phyloP scores from a whole-genome alignment of 371 early-diverging fungal genomes.

The Mucor piriformis region DNA sequence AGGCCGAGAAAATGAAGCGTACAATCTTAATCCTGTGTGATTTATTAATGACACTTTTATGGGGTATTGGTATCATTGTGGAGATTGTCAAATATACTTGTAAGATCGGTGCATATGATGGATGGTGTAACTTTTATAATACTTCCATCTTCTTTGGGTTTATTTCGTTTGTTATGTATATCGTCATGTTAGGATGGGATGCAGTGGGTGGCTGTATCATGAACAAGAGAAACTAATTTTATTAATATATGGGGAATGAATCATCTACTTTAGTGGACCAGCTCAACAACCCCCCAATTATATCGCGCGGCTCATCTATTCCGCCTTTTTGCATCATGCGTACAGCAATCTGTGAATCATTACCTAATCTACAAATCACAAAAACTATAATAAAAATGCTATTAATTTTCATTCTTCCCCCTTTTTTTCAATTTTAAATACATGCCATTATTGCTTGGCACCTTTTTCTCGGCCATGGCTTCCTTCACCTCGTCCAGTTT shows the following conservation, averaged over 20 bases:
- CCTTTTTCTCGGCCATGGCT: constrained; percentile 21
- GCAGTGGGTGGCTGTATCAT: constrained; percentile 39
- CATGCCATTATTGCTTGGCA: constrained; percentile 36
- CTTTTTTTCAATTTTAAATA: constrained; percentile 1
- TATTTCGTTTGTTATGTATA: constrained; percentile 49
- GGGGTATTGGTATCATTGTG: constrained; percentile 62
- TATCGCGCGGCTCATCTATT: constrained; percentile 63
- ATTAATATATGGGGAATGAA: constrained; percentile 83
- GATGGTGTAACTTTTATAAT: constrained; percentile 65
- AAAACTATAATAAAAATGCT: constrained; percentile 56
- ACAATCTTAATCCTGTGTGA: constrained; percentile 53
- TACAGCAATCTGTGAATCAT: constrained; percentile 89
- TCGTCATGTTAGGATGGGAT: constrained; percentile 55
- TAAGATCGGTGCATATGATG: constrained; percentile 43
- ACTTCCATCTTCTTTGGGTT: constrained; percentile 59
- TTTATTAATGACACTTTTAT: constrained; percentile 49
- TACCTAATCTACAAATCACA: constrained; percentile 90
- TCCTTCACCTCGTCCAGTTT: constrained; percentile 46
- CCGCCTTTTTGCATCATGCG: constrained; percentile 61
- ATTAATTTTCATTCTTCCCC: not conserved
- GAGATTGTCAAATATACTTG: constrained; percentile 57
- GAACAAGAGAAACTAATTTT: constrained; percentile 1
- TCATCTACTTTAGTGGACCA: constrained; percentile 83
- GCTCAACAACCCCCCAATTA: constrained; percentile 79
- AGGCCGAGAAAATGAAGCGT: constrained; percentile 50